phyloP scores from a whole-genome alignment of 805 yeast genomes.

The Yarrowia sp. region DNA sequence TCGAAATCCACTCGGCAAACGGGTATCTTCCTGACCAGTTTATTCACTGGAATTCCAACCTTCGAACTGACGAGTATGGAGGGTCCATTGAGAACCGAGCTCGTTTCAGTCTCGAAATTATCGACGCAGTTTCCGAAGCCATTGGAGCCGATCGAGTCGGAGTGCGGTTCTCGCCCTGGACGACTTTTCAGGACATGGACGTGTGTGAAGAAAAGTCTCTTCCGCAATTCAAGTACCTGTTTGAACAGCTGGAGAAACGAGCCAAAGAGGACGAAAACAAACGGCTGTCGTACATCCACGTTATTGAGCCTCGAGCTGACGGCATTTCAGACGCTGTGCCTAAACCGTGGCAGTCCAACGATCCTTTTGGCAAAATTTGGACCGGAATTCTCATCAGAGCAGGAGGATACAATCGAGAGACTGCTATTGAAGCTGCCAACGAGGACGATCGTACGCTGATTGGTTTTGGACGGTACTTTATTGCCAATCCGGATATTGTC shows the following conservation, averaged over 20 bases:
- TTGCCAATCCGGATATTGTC: conserved; percentile 56
- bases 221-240: conserved; percentile 41
- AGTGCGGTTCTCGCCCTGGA: conserved; percentile 41
- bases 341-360: conserved; percentile 25
- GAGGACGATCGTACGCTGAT: conserved; percentile 32
- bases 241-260: conserved; percentile 43
- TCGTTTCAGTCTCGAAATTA: conserved; percentile 48
- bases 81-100: conserved; percentile 57
- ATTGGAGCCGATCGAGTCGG: conserved; percentile 52
- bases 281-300: conserved; percentile 41
- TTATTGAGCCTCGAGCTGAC: conserved; percentile 40
- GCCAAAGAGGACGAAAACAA: conserved; percentile 35
- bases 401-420: conserved; percentile 36
- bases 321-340: conserved; percentile 33
- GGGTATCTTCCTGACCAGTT: conserved; percentile 55
- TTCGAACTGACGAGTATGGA: conserved; percentile 60
- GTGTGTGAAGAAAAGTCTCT: not conserved
- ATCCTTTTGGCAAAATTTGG: conserved; percentile 41
- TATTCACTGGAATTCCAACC: conserved; percentile 44
- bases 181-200: conserved; percentile 26
- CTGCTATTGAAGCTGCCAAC: conserved; percentile 34
- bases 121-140: conserved; percentile 43
- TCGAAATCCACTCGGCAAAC: conserved; percentile 64
- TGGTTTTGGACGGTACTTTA: conserved; percentile 49
- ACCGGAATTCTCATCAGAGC: conserved; percentile 46